Evolutionary conservation across 2,329 filamentous ascomycete species (phyloP).

Genomic region (Blastomyces parvus): DNA sequence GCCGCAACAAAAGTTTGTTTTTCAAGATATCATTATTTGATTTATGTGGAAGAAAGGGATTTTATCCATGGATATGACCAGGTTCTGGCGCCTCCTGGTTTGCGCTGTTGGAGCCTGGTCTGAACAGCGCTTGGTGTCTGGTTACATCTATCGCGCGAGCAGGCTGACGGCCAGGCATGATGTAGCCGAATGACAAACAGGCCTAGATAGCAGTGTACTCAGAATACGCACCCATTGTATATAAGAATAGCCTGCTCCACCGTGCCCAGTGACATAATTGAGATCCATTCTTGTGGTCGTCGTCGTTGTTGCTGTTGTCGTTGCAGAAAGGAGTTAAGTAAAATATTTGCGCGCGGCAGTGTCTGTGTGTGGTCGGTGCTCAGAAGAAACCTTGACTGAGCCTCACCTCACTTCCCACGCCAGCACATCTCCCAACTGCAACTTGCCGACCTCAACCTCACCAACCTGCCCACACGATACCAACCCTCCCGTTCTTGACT

Average conservation of each 20-base stretch:
- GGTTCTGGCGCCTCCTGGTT: not conserved
- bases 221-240: not conserved
- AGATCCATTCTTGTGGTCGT: not conserved
- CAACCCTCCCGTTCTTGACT: slow-evolving; percentile 4
- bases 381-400: not conserved
- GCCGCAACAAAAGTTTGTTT: not conserved
- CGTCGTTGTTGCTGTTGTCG: not conserved
- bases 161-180: not conserved
- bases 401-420: slow-evolving; percentile 7
- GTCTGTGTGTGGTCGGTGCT: not conserved
- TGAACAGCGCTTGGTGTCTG: not conserved
- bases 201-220: too few relatives aligned
- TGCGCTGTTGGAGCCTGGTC: not conserved
- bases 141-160: not conserved
- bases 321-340: not conserved
- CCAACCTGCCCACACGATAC: not conserved
- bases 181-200: not conserved
- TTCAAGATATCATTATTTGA: not conserved
- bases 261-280: not conserved
- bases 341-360: not conserved
- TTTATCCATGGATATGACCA: not conserved
- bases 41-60: not conserved
- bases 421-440: slow-evolving; percentile 4
- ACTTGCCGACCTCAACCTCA: not conserved
- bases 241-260: not conserved